phyloP scores from a whole-genome alignment of 1,139 yeast species.

The Candida sanyaensis region DNA sequence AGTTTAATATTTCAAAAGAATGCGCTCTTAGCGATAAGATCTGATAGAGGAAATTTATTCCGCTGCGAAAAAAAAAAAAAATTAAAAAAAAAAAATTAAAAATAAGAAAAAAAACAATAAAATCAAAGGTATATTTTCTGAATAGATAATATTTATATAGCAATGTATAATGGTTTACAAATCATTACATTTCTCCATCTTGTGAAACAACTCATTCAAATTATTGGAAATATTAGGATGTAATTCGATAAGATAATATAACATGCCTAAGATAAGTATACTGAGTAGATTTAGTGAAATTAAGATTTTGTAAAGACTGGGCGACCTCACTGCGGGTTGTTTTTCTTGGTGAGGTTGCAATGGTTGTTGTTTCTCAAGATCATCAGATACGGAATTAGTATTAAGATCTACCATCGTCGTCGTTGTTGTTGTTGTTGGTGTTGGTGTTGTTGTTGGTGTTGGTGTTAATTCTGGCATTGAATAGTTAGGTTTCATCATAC shows the following conservation, averaged over 20 bases:
- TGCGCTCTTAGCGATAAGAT: not conserved
- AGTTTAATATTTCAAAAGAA: not conserved
- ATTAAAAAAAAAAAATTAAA: not conserved
- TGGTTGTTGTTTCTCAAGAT: constrained; percentile 1
- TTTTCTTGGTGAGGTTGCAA: not conserved
- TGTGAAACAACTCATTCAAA: constrained; percentile 1
- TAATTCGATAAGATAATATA: not conserved
- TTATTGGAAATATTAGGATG: not conserved
- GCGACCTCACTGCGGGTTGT: not conserved
- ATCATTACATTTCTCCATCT: constrained; percentile 4
- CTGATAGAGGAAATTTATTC: not conserved
- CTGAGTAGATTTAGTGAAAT: not conserved
- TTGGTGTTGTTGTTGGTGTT: too few species aligned
- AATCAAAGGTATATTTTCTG: not conserved
- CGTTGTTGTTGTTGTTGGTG: too few species aligned
- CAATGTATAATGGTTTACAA: not conserved
- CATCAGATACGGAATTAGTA: not conserved
- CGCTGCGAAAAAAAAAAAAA: not conserved
- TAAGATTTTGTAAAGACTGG: not conserved
- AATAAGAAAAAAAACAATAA: not conserved
- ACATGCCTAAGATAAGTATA: not conserved
- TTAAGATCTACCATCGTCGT: too few species aligned
- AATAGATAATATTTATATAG: not conserved
- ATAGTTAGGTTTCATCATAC: not conserved
- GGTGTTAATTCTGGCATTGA: not conserved